phyloP scores from a whole-genome alignment of 2,329 filamentous ascomycete species.

The Aspergillus cejpii region DNA sequence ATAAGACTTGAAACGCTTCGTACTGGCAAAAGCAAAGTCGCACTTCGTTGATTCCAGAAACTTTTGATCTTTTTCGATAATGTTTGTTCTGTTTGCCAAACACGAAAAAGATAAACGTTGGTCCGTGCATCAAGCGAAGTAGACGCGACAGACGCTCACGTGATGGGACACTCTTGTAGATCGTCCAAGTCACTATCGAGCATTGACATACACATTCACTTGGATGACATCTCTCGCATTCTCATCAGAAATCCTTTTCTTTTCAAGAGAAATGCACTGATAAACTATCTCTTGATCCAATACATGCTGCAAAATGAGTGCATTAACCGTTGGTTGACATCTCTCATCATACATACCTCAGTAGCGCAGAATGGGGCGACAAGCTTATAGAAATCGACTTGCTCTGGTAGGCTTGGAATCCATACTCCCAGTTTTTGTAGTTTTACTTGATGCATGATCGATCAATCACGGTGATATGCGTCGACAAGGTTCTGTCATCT shows the following conservation, averaged over 20 bases:
- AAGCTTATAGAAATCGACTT: slow-evolving; percentile 41
- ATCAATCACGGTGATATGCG: no score
- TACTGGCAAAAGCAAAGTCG: slow-evolving; percentile 10
- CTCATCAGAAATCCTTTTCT: neutral
- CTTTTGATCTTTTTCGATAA: slow-evolving; percentile 32
- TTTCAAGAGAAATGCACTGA: neutral
- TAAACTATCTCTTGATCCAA: slow-evolving; percentile 1
- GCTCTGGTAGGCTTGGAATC: slow-evolving; percentile 38
- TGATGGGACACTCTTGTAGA: slow-evolving; percentile 3
- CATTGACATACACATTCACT: neutral
- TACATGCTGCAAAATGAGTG: neutral
- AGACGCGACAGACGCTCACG: slow-evolving; percentile 16
- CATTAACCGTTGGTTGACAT: neutral
- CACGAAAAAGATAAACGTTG: slow-evolving; percentile 24
- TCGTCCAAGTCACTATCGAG: neutral
- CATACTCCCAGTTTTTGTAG: neutral
- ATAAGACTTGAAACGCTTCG: slow-evolving; percentile 10
- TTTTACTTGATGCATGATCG: neutral
- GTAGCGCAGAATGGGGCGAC: slow-evolving; percentile 36
- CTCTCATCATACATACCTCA: neutral
- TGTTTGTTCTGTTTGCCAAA: slow-evolving; percentile 30
- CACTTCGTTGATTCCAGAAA: slow-evolving; percentile 20
- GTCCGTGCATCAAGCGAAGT: slow-evolving; percentile 22
- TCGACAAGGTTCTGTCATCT: no score
- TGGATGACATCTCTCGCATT: slow-evolving; percentile 4